Percentiles rank a stretch among this genome's conserved stretches.
phyloP scores from a whole-genome alignment of 2,329 filamentous ascomycete genomes.

The Pseudopithomyces chartarum region DNA sequence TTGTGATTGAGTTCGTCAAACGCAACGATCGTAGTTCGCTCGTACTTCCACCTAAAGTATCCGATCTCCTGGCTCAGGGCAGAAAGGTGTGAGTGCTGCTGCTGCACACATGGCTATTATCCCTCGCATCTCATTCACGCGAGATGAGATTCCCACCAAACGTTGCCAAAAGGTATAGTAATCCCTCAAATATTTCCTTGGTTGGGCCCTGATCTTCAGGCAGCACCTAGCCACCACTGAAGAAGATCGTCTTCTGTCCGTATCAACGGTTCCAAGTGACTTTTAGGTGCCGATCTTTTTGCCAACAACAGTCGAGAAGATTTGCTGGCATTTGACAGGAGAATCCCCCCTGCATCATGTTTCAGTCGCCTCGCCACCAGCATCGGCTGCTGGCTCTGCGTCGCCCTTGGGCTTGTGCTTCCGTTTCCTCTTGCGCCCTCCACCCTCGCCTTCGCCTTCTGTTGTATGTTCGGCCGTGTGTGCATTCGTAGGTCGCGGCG shows the following conservation, averaged over 20 bases:
- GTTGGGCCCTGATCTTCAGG: no score
- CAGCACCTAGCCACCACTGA: no score
- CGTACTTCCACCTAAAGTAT: constrained; percentile 89
- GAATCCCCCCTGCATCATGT: constrained; percentile 19
- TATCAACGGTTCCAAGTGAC: no score
- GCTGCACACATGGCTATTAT: neutral
- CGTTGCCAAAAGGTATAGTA: neutral
- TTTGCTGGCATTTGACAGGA: neutral
- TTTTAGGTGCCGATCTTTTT: no score
- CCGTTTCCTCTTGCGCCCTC: constrained; percentile 44
- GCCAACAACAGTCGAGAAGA: no score
- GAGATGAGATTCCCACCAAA: no score
- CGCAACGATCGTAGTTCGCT: constrained; percentile 85
- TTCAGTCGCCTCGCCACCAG: constrained; percentile 20
- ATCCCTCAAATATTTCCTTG: no score
- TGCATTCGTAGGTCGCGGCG: constrained; percentile 10
- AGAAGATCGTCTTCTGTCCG: no score
- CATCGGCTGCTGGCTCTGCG: constrained; percentile 16
- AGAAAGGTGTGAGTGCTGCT: constrained; percentile 51
- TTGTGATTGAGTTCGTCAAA: constrained; percentile 87
- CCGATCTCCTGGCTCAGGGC: constrained; percentile 54
- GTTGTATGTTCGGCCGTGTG: constrained; percentile 14
- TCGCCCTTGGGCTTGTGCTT: constrained; percentile 45
- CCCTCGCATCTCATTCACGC: no score
- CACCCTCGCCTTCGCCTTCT: constrained; percentile 23